Evolutionary conservation across 345 rosid species (phyloP), one percentile per base, ranked within the genome.

Genomic region (Trapa incisa): DNA sequence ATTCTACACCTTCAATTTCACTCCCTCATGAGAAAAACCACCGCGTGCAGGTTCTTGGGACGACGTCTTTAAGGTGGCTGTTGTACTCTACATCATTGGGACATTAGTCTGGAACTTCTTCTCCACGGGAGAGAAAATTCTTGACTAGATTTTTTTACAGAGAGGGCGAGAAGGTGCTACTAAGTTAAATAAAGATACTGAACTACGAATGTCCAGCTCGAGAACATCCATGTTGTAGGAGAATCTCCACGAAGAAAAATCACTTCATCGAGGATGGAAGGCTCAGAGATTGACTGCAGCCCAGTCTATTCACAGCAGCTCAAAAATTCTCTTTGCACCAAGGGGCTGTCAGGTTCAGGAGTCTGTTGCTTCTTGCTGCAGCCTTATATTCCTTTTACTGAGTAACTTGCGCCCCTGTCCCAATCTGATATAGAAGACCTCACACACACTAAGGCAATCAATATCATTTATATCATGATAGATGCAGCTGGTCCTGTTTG

Each of bases 11-110:
- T 33, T 22, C 39, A 9, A 15, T 16, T 7, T 29, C 16, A 41
- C 37, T 10, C 38, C 22, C 33, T 47, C 50, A 48, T 65, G 47
- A 43, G 45, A 17, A 38, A 47, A 65, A 54, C 73, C 52, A 29
- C 36, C 15, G 53, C 29, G 41, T 65, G 67, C 77, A 90, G 97
- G 98, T 68, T 88, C 99, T 33, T 94, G 97, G 99, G 88, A 88
- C 67, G 92, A 88, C 76, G 97, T 94, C 54, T 94, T 94, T 73
- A 88, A 87, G 87, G 95, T 90, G 65, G 81, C 95, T 38, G 98
- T 90, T 22, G 89, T 10, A 14, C 70, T 90, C 35, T 93, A 93
- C 83, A 56, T 93, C 63, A 72, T 85, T 5, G 97, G 98, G 74
- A 87, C 97, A 63, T 47, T 88, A 65, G 88, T 90, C 37, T 90